phyloP scores from a whole-genome alignment of 257 asterid species.

The Lithospermum erythrorhizon region DNA sequence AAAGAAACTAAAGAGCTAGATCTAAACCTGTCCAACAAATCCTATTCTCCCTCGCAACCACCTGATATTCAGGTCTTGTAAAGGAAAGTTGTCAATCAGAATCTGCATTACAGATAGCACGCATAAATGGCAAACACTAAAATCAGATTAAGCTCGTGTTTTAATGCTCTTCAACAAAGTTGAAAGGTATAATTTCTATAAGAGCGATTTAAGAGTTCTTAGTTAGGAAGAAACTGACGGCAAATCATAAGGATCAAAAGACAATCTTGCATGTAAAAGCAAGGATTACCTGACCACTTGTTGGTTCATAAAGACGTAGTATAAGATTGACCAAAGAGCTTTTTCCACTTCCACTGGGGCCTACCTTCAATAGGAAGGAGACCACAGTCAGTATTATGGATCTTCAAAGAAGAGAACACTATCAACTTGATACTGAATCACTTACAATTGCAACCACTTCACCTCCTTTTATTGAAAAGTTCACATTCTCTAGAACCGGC shows the following conservation, averaged over 20 bases:
- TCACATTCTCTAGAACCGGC: constrained; percentile 52
- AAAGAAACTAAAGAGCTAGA: neutral
- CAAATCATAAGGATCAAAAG: neutral
- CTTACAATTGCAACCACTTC: constrained; percentile 95
- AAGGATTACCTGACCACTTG: constrained; percentile 63
- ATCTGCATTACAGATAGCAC: constrained; percentile 35
- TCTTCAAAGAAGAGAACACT: neutral
- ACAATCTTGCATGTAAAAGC: neutral
- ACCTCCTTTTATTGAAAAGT: constrained; percentile 63
- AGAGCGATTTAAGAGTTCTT: neutral
- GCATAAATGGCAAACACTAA: constrained; percentile 4
- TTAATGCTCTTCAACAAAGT: too few relatives aligned
- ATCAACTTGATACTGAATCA: neutral
- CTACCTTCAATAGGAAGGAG: constrained; percentile 40
- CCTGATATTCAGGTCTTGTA: constrained; percentile 53
- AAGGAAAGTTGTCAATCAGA: constrained; percentile 60
- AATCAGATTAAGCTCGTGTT: neutral
- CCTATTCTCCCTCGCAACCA: constrained; percentile 85
- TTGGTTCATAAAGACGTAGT: constrained; percentile 92
- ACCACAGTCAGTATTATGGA: constrained; percentile 8
- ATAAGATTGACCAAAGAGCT: constrained; percentile 86
- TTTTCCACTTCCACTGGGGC: constrained; percentile 98
- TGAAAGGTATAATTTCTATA: too few relatives aligned
- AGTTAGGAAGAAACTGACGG: neutral
- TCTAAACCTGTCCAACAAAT: constrained; percentile 89